Conservation (phyloP, 495 filamentous ascomycete species). For the Neurospora sp. region DNA sequence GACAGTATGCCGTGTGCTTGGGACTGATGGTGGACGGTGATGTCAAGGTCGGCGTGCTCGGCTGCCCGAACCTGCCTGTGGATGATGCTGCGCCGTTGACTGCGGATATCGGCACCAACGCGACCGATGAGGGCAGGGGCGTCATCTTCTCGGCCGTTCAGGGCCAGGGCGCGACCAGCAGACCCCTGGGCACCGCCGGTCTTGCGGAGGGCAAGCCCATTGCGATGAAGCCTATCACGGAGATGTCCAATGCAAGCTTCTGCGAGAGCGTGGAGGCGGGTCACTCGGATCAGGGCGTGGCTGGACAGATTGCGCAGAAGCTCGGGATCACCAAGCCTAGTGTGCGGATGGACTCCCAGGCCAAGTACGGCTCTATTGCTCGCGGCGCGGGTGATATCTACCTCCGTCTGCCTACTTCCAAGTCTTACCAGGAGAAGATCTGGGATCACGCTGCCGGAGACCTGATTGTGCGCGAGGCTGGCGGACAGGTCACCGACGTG, state of each 20-base stretch:
- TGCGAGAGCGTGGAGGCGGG: conserved; percentile 91
- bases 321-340: conserved; percentile 77
- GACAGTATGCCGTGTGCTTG: conserved; percentile 93
- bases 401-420: conserved; percentile 70
- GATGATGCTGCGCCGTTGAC: conserved; percentile 61
- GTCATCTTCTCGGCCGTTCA: conserved; percentile 74
- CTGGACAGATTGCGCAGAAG: conserved; percentile 70
- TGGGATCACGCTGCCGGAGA: conserved; percentile 99
- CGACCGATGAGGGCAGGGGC: conserved; percentile 57
- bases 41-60: conserved; percentile 87
- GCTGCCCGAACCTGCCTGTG: conserved; percentile 87
- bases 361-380: conserved; percentile 96
- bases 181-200: conserved; percentile 52
- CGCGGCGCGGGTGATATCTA: conserved; percentile 92
- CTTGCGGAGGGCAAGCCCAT: conserved; percentile 56
- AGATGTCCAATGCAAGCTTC: conserved; percentile 72
- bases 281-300: conserved; percentile 80
- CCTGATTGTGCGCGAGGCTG: conserved; percentile 87
- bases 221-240: conserved; percentile 62
- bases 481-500: conserved; percentile 82
- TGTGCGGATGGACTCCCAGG: conserved; percentile 93
- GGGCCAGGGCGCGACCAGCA: conserved; percentile 65
- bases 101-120: conserved; percentile 55
- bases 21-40: conserved; percentile 89
- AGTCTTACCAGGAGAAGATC: conserved; percentile 95